Percentiles rank a stretch among this genome's conserved stretches.
Conservation (phyloP, 805 yeast species). For the Candida odintsovae region DNA sequence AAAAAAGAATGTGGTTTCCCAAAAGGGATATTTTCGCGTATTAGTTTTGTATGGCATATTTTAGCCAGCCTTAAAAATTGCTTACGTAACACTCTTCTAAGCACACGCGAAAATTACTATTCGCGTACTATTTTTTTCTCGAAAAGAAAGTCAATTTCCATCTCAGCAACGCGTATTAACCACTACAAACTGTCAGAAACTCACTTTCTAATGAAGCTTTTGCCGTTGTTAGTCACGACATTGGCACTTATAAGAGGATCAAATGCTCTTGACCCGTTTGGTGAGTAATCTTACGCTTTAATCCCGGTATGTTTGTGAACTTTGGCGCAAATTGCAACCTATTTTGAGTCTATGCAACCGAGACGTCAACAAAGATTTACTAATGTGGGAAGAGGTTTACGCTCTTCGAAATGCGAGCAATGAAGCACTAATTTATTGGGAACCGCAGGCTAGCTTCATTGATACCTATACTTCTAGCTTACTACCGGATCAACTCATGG, state of each 20-base stretch:
- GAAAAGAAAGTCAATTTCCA: neutral
- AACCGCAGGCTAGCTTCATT: neutral
- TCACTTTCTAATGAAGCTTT: neutral
- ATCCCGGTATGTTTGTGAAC: neutral
- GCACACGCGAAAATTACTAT: neutral
- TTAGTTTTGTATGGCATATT: too few relatives aligned
- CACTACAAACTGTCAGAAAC: neutral
- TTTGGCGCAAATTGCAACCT: neutral
- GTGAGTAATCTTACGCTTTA: slow-evolving; percentile 10
- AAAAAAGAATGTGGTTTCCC: neutral
- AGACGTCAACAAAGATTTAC: neutral
- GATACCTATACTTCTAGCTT: neutral
- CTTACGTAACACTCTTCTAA: neutral
- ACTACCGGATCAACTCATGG: neutral
- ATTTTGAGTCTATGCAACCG: neutral
- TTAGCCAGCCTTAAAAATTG: too few relatives aligned
- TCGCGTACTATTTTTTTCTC: neutral
- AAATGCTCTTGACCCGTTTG: slow-evolving; percentile 20
- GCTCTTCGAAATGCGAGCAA: neutral
- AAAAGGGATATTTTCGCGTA: neutral
- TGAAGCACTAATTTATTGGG: too few relatives aligned
- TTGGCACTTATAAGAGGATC: neutral
- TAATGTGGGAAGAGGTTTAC: neutral
- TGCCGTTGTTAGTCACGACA: neutral
- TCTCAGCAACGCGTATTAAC: neutral